Percentiles rank a stretch among this genome's conserved stretches.
phyloP scores from a whole-genome alignment of 2,329 filamentous ascomycete species.

The Xylaria arbuscula region DNA sequence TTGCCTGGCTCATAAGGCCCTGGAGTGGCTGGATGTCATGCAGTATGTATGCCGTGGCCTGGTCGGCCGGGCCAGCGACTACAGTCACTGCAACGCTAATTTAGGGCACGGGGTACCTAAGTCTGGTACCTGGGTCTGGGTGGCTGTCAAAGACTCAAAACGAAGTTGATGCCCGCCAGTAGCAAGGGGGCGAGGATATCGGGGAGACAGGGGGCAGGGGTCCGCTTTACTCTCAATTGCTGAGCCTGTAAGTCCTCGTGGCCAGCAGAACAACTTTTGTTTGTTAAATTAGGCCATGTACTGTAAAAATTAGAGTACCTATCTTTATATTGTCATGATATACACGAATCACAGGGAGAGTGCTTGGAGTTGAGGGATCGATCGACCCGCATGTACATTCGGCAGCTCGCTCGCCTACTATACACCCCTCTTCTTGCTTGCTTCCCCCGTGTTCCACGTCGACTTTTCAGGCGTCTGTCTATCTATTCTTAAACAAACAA shows the following conservation, averaged over 20 bases:
- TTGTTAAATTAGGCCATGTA: neutral
- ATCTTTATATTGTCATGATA: too few relatives aligned
- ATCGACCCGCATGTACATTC: neutral
- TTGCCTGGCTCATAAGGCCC: slow-evolving; percentile 40
- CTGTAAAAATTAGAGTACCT: too few relatives aligned
- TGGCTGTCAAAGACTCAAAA: slow-evolving; percentile 40
- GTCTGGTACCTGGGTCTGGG: slow-evolving; percentile 21
- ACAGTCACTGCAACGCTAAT: slow-evolving; percentile 40
- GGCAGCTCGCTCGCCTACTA: slow-evolving; percentile 10
- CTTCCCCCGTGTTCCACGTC: slow-evolving; percentile 35
- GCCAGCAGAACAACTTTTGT: slow-evolving; percentile 11
- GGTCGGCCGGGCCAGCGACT: slow-evolving; percentile 32
- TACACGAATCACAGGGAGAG: neutral
- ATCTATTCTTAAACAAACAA: slow-evolving; percentile 29
- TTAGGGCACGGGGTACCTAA: slow-evolving; percentile 45
- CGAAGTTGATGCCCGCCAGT: slow-evolving; percentile 48
- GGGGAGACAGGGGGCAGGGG: slow-evolving; percentile 38
- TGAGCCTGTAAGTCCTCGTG: neutral
- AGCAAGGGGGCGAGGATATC: slow-evolving; percentile 33
- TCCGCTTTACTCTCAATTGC: slow-evolving; percentile 37
- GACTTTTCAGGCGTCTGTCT: slow-evolving; percentile 15
- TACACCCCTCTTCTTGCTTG: slow-evolving; percentile 9
- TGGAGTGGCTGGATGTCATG: slow-evolving; percentile 46
- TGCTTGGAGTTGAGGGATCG: neutral
- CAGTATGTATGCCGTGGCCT: slow-evolving; percentile 41